Base-by-base conservation (phyloP, 2,329 filamentous ascomycete species). In the Xylaria digitata region DNA sequence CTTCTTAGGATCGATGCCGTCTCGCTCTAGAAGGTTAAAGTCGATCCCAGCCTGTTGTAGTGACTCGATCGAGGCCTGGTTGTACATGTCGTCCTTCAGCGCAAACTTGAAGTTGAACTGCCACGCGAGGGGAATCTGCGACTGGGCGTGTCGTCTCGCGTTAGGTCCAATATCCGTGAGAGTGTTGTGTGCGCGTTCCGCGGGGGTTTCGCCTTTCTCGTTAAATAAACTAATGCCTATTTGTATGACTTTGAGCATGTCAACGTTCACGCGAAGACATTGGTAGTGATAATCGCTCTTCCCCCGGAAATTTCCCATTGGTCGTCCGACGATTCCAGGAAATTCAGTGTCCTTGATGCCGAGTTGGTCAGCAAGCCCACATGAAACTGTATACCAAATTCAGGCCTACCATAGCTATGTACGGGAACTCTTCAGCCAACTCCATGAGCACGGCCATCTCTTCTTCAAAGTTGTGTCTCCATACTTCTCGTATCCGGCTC, bases 251-350 rank as follows among this genome's bases (percentile, higher is more conserved):
- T 97, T 97, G 75, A 99, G 88, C 76, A 99, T 89, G 78, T 99
- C 96, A 75, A 99, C 96, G 78, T 99, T 99, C 74, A 94, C 96
- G 68, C 96, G 92, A 53, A 99, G 86, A 67, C 95, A 98, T 83
- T 99, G 96, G 81, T 99, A 99, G 79, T 99, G 96, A 78, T 99
- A 99, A 75, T 97, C 95, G 71, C 94, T 96, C 82, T 97, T 98
- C 66, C 92, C 96, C 66, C 92, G 89, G 79, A 99, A 99, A 63
- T 91, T 89, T 55, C 96, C 96, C 86, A 99, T 98, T 1, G 96
- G 96, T 72, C 96, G 89, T 30, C 95, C 93, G 60, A 99, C 95
- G 60, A 99, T 94, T 64, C 96, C 96, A n/a, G 96, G 96, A 74
- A 99, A 99, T 78, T 98, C 95, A 26, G 96, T 97, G 78, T 99